phyloP scores from a whole-genome alignment of 805 yeast genomes.

The Candida nemodendra region DNA sequence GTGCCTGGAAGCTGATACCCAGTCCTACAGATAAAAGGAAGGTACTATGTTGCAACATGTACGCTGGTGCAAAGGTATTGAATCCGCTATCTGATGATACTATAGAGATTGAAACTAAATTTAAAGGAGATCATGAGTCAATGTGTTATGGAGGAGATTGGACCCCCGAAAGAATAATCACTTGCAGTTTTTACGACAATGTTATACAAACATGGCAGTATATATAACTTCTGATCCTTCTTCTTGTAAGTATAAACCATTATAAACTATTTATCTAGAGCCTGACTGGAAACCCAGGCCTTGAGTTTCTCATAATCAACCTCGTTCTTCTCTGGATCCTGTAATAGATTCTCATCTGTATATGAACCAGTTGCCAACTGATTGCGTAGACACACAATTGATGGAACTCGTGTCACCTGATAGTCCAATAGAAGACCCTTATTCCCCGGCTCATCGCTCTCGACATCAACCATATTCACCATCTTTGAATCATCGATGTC shows the following conservation, averaged over 20 bases:
- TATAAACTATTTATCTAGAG: conserved; percentile 28
- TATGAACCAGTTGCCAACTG: conserved; percentile 54
- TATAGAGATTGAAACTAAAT: conserved; percentile 38
- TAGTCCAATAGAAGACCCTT: conserved; percentile 58
- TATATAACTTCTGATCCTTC: too few relatives aligned
- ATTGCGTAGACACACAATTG: conserved; percentile 63
- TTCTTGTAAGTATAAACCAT: too few relatives aligned
- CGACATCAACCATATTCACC: conserved; percentile 68
- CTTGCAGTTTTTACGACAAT: conserved; percentile 91
- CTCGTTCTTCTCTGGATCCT: conserved; percentile 28
- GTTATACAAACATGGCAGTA: conserved; percentile 72
- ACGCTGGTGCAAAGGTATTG: conserved; percentile 83
- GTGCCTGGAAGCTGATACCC: conserved; percentile 91
- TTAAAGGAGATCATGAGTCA: conserved; percentile 75
- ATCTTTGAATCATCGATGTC: conserved; percentile 41
- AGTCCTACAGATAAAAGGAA: conserved; percentile 41
- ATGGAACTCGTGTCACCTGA: conserved; percentile 54
- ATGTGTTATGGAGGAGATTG: conserved; percentile 98
- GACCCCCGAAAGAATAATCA: conserved; percentile 57
- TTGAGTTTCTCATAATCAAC: conserved; percentile 45
- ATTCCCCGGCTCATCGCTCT: conserved; percentile 65
- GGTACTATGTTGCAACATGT: conserved; percentile 87
- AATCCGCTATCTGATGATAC: conserved; percentile 30
- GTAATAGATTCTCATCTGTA: conserved; percentile 29
- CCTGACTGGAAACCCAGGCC: conserved; percentile 43